phyloP scores from a whole-genome alignment of 169 alveolate genomes.

The Eimeria zaria region DNA sequence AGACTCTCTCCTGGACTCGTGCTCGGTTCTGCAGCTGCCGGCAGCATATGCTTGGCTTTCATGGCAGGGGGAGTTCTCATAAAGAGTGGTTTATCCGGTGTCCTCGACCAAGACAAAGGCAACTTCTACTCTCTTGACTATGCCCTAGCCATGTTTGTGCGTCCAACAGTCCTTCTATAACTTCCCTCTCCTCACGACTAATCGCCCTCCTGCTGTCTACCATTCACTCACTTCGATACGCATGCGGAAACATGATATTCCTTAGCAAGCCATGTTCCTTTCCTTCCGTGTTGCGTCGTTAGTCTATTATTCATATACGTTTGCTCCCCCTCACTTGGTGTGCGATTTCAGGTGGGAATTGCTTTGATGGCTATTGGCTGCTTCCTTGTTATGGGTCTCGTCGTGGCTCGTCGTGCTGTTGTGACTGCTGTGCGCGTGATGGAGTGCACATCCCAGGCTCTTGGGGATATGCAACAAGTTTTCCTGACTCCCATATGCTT shows the following conservation, averaged over 20 bases:
- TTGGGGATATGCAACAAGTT: constrained; percentile 76
- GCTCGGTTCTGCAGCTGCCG: constrained; percentile 68
- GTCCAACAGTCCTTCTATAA: background rate
- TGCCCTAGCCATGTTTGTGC: constrained; percentile 72
- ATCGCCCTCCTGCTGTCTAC: background rate
- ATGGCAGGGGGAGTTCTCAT: constrained; percentile 71
- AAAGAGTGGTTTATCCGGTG: constrained; percentile 59
- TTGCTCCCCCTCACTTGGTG: background rate
- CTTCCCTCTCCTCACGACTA: background rate
- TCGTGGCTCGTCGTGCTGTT: constrained; percentile 73
- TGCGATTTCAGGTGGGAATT: constrained; percentile 66
- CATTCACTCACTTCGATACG: background rate
- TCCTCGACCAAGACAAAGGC: constrained; percentile 78
- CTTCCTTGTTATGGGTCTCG: constrained; percentile 2
- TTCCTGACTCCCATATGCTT: constrained; percentile 76
- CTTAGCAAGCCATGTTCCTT: background rate
- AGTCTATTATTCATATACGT: background rate
- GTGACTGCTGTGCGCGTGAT: constrained; percentile 73
- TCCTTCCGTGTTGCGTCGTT: background rate
- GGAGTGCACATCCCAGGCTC: constrained; percentile 75
- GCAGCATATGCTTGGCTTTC: constrained; percentile 56
- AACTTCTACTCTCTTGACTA: constrained; percentile 80
- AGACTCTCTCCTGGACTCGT: constrained; percentile 77
- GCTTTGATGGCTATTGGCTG: constrained; percentile 47
- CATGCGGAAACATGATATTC: background rate